Conservation (phyloP, 306 rosid genomes). For the Vicia sativa region DNA sequence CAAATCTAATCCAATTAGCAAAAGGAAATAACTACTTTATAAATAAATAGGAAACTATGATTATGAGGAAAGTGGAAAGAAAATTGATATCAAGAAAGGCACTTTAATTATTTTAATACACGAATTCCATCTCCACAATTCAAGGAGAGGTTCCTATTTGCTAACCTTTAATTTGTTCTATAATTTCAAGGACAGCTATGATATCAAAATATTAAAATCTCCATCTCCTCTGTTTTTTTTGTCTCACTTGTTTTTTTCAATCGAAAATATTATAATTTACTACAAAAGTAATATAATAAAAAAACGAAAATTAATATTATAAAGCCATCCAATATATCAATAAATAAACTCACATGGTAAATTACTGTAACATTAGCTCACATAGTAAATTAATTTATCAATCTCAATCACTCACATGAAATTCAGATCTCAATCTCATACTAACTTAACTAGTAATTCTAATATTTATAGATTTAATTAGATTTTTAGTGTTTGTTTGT, state of each 20-base stretch:
- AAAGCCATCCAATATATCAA: not conserved
- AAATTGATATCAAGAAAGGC: not conserved
- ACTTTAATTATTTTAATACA: not conserved
- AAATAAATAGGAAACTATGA: not conserved
- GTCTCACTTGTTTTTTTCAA: not conserved
- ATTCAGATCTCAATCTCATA: too few relatives aligned
- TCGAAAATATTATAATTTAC: not conserved
- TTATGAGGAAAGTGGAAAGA: not conserved
- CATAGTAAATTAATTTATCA: too few relatives aligned
- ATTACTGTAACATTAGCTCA: too few relatives aligned
- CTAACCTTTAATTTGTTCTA: not conserved
- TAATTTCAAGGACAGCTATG: not conserved
- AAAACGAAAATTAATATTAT: not conserved
- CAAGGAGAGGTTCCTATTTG: conserved; percentile 18
- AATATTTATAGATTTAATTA: too few relatives aligned
- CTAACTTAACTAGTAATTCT: too few relatives aligned
- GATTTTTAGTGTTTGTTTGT: too few relatives aligned
- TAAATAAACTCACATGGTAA: too few relatives aligned
- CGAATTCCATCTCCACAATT: not conserved
- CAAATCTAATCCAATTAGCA: not conserved
- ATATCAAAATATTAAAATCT: not conserved
- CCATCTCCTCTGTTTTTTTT: not conserved
- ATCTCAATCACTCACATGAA: too few relatives aligned
- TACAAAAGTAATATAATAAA: not conserved
- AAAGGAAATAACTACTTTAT: not conserved